Conservation (phyloP, 352 stramenopile genomes). For the Globisporangium okanoganense region DNA sequence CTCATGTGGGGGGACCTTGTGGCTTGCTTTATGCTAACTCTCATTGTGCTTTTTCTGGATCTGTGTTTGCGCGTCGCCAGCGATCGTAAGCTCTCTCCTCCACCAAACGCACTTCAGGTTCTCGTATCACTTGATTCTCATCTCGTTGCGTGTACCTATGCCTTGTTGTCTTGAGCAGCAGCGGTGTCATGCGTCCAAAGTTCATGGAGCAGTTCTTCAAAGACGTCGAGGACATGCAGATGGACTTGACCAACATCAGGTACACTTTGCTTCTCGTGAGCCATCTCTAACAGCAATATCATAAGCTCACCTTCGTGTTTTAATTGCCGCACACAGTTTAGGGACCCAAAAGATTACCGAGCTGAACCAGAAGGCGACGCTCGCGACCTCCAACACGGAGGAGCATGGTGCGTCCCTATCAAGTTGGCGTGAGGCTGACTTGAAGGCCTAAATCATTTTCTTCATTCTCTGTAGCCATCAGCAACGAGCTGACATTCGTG, state of each 20-base stretch:
- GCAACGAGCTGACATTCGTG: constrained; percentile 87
- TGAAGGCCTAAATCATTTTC: neutral
- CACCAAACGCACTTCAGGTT: too few species aligned
- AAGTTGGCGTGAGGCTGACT: neutral
- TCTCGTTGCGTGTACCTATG: too few species aligned
- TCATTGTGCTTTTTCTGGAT: neutral
- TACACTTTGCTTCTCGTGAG: constrained; percentile 11
- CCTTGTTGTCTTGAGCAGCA: constrained; percentile 17
- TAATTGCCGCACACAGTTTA: constrained; percentile 32
- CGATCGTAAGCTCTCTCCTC: constrained; percentile 8
- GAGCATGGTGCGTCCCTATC: constrained; percentile 56
- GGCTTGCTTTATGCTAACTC: neutral
- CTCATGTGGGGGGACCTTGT: neutral
- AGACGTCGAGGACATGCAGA: constrained; percentile 94
- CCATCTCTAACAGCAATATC: neutral
- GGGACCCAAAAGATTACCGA: constrained; percentile 90
- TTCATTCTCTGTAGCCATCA: constrained; percentile 52
- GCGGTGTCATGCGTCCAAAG: constrained; percentile 60
- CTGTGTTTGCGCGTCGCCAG: neutral
- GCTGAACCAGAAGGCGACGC: constrained; percentile 92
- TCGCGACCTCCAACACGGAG: constrained; percentile 92
- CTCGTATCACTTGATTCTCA: too few species aligned
- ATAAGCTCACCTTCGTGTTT: neutral
- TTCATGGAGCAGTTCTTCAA: constrained; percentile 96
- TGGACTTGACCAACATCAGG: constrained; percentile 89